These are phyloP conservation scores for Leccinum arenicola DNA, from an alignment of 768 basidiomycete genomes.

Conservation along the genomic window DNA sequence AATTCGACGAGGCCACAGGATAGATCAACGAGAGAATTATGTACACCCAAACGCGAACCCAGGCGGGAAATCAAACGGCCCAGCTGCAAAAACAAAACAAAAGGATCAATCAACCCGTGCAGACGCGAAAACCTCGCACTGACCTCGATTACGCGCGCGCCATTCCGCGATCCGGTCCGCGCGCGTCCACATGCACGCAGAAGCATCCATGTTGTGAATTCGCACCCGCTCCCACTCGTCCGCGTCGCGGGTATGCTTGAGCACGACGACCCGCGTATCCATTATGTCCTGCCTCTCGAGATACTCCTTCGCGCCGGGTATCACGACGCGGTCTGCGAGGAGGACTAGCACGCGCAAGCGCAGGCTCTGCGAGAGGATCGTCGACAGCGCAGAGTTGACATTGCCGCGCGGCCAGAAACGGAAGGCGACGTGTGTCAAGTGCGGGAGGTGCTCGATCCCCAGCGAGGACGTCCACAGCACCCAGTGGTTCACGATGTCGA, in stretches of 20 bases:
- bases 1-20: background rate
- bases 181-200: background rate
- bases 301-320: slow-evolving; percentile 1
- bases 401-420: slow-evolving; percentile 16
- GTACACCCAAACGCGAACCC: background rate
- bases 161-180: slow-evolving; percentile 9
- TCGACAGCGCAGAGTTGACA: slow-evolving; percentile 2
- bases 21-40: background rate
- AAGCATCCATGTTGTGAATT: background rate
- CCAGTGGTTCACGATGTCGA: slow-evolving; percentile 22
- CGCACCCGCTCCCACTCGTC: background rate
- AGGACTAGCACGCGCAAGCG: slow-evolving; percentile 12
- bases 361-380: slow-evolving; percentile 2
- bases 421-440: slow-evolving; percentile 13
- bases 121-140: background rate
- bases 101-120: background rate
- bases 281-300: slow-evolving; percentile 9
- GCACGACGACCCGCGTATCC: slow-evolving; percentile 15
- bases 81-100: background rate
- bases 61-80: slow-evolving; percentile 12
- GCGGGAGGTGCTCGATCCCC: slow-evolving; percentile 15
- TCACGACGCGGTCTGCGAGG: slow-evolving; percentile 7
- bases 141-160: slow-evolving; percentile 10
- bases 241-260: slow-evolving; percentile 8
- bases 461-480: slow-evolving; percentile 16